A percentile compares a stretch with the other conserved stretches of the same genome.
These are phyloP conservation scores for Pisolithus sp. DNA, from an alignment of 768 basidiomycete species.

Conservation along the genomic window DNA sequence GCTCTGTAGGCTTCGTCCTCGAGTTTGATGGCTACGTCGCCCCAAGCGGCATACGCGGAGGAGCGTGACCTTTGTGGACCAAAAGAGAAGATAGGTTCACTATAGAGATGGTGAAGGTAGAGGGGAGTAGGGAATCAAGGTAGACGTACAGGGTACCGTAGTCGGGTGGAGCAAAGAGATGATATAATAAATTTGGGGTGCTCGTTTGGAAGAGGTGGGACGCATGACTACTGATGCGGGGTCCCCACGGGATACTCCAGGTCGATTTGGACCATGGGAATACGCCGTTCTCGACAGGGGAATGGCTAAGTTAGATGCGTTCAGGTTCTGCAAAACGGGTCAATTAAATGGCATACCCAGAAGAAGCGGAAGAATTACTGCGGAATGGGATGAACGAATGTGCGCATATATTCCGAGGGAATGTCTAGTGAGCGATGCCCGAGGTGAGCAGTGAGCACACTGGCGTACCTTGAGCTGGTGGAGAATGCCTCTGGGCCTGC, in stretches of 20 bases:
- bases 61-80: constrained; percentile 28
- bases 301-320: constrained; percentile 24
- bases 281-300: constrained; percentile 21
- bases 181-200: constrained; percentile 61
- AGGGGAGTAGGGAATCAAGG: constrained; percentile 11
- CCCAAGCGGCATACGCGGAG: constrained; percentile 64
- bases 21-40: constrained; percentile 64
- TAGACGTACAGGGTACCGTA: constrained; percentile 33
- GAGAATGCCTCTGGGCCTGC: constrained; percentile 65
- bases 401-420: constrained; percentile 14
- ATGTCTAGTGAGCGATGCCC: constrained; percentile 1
- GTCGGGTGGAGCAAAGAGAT: constrained; percentile 73
- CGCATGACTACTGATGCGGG: constrained; percentile 33
- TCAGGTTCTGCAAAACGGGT: constrained; percentile 16
- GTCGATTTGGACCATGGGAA: constrained; percentile 25
- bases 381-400: constrained; percentile 9
- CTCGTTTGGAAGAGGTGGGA: constrained; percentile 52
- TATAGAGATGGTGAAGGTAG: constrained; percentile 20
- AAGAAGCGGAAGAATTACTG: constrained; percentile 26
- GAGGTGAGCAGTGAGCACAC: not conserved
- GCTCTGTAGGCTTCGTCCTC: constrained; percentile 67
- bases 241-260: constrained; percentile 21
- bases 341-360: constrained; percentile 36
- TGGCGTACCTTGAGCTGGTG: constrained; percentile 41
- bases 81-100: constrained; percentile 33